These are phyloP conservation scores for Cladophialophora psammophila DNA, from an alignment of 2,329 filamentous ascomycete species.

Conservation along the genomic window DNA sequence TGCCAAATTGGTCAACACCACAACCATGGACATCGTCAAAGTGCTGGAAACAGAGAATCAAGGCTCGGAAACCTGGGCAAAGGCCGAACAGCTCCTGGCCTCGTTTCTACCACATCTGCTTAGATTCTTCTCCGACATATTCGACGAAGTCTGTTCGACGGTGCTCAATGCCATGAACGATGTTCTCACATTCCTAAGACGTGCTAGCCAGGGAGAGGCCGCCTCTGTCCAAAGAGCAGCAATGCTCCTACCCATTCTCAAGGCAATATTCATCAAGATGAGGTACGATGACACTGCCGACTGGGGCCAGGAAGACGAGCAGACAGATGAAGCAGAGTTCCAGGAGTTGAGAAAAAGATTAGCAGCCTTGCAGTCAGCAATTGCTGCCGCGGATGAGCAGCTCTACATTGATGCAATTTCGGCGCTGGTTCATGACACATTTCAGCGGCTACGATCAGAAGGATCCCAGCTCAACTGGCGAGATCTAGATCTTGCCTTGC, in stretches of 20 bases:
- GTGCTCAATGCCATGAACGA: constrained; percentile 94
- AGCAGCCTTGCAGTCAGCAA: constrained; percentile 88
- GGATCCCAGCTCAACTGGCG: constrained; percentile 86
- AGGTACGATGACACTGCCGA: constrained; percentile 92
- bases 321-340: constrained; percentile 97
- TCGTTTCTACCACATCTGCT: constrained; percentile 86
- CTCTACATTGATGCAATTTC: constrained; percentile 90
- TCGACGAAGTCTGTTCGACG: constrained; percentile 95
- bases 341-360: constrained; percentile 90
- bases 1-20: constrained; percentile 92
- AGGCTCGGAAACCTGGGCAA: constrained; percentile 70
- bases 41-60: constrained; percentile 74
- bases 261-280: constrained; percentile 95
- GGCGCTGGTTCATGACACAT: constrained; percentile 85
- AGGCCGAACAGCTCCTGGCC: constrained; percentile 81
- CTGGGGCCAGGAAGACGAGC: constrained; percentile 93
- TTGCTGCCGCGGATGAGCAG: constrained; percentile 85
- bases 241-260: constrained; percentile 86
- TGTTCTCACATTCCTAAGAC: constrained; percentile 87
- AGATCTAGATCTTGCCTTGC: constrained; percentile 88
- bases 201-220: constrained; percentile 68
- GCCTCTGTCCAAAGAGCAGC: constrained; percentile 77
- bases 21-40: constrained; percentile 83
- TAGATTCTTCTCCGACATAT: constrained; percentile 96
- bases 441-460: constrained; percentile 77